Evolutionary conservation across 306 rosid species (phyloP).

Genomic region (Erythrophleum fordii): DNA sequence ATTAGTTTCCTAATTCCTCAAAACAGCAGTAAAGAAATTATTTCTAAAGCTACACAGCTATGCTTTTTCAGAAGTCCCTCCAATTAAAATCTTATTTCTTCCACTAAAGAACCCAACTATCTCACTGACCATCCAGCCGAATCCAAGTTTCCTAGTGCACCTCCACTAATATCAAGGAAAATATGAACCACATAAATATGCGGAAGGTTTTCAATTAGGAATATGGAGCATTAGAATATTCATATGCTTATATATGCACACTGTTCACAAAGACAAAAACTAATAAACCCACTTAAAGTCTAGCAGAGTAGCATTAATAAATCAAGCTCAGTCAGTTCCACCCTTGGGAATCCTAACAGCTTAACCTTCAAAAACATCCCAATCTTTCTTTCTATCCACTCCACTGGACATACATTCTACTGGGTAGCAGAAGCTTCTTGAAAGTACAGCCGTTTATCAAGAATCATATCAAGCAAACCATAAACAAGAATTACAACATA

Average conservation of each 20-base stretch:
- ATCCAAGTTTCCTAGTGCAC: neutral
- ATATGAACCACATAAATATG: neutral
- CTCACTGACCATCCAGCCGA: neutral
- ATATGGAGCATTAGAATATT: conserved; percentile 11
- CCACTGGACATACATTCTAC: conserved; percentile 13
- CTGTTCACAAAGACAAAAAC: conserved; percentile 2
- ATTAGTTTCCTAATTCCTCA: neutral
- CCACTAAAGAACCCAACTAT: neutral
- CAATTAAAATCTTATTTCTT: neutral
- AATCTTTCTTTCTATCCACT: conserved; percentile 19
- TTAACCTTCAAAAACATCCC: neutral
- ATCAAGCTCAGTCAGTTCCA: conserved; percentile 22
- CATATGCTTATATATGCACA: conserved; percentile 6
- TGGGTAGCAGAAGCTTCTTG: neutral
- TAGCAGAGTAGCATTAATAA: neutral
- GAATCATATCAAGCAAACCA: conserved; percentile 7
- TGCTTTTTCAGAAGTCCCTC: neutral
- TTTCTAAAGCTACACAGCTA: conserved; percentile 15
- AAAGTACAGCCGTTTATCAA: neutral
- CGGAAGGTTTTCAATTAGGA: neutral
- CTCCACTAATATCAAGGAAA: neutral
- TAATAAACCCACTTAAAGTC: conserved; percentile 32
- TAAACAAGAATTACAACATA: neutral
- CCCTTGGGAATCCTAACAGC: conserved; percentile 20
- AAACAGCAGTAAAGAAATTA: conserved; percentile 19